Evolutionary conservation across 306 rosid species (phyloP).

Genomic region (Castanopsis chinensis): DNA sequence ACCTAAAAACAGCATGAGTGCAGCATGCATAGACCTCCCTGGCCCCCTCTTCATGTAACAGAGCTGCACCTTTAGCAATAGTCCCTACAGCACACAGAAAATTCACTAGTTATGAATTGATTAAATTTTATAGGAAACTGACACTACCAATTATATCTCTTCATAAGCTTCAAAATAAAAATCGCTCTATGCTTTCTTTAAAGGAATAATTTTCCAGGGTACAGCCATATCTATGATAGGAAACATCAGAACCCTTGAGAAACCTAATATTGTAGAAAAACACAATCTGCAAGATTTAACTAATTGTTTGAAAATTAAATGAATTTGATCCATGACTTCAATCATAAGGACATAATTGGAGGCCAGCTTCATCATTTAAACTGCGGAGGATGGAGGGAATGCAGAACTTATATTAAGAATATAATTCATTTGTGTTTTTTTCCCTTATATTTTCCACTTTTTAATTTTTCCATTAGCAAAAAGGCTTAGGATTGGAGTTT

Average conservation of each 20-base stretch:
- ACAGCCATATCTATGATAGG: neutral
- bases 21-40: slow-evolving; percentile 99
- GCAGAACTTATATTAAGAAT: neutral
- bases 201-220: neutral
- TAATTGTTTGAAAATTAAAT: neutral
- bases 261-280: neutral
- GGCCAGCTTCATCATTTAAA: neutral
- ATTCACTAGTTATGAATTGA: neutral
- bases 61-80: slow-evolving; percentile 89
- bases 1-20: slow-evolving; percentile 95
- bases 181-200: neutral
- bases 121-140: neutral
- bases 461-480: neutral
- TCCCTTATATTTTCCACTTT: neutral
- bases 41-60: slow-evolving; percentile 92
- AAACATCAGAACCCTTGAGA: neutral
- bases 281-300: neutral
- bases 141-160: neutral
- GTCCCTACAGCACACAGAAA: slow-evolving; percentile 52
- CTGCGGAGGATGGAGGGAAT: neutral
- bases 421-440: neutral
- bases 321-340: neutral
- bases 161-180: neutral
- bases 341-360: neutral
- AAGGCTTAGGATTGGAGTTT: neutral